Percentiles rank a stretch among this genome's conserved stretches.
Conservation (phyloP, 345 rosid species). For the Atalantia buxifolia region DNA sequence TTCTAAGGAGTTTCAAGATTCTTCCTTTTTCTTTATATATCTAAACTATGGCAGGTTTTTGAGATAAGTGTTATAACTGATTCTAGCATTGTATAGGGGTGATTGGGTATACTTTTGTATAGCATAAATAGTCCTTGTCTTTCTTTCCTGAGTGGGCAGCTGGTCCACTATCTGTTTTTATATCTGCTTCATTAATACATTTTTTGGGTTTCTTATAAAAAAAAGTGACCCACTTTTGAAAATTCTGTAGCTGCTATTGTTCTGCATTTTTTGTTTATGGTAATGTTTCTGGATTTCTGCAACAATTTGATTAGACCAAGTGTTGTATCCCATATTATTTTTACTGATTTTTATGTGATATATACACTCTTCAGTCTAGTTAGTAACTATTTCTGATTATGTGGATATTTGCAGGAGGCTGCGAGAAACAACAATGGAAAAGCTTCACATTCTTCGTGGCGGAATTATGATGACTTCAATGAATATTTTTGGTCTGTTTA, state of each 20-base stretch:
- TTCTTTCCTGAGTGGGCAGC: too few relatives aligned
- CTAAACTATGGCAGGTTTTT: too few relatives aligned
- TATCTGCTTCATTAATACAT: too few relatives aligned
- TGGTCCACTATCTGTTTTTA: too few relatives aligned
- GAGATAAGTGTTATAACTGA: too few relatives aligned
- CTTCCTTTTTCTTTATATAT: too few relatives aligned
- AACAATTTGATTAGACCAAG: neutral
- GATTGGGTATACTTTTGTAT: too few relatives aligned
- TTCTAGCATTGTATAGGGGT: too few relatives aligned
- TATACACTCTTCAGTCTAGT: neutral
- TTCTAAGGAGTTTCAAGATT: too few relatives aligned
- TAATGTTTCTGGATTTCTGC: neutral
- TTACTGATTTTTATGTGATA: neutral
- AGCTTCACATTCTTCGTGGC: slow-evolving; percentile 97
- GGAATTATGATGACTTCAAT: slow-evolving; percentile 98
- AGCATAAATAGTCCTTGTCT: too few relatives aligned
- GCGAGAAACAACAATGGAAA: slow-evolving; percentile 71
- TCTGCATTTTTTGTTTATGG: neutral
- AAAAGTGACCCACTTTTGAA: too few relatives aligned
- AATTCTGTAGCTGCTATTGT: neutral
- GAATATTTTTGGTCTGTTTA: slow-evolving; percentile 89
- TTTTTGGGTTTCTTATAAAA: too few relatives aligned
- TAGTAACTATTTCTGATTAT: slow-evolving; percentile 8
- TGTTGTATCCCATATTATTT: neutral
- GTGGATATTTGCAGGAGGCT: slow-evolving; percentile 58